Percentiles rank a stretch among this genome's conserved stretches.
phyloP scores from a whole-genome alignment of 176 grass and related monocot genomes.

The Canna indica region DNA sequence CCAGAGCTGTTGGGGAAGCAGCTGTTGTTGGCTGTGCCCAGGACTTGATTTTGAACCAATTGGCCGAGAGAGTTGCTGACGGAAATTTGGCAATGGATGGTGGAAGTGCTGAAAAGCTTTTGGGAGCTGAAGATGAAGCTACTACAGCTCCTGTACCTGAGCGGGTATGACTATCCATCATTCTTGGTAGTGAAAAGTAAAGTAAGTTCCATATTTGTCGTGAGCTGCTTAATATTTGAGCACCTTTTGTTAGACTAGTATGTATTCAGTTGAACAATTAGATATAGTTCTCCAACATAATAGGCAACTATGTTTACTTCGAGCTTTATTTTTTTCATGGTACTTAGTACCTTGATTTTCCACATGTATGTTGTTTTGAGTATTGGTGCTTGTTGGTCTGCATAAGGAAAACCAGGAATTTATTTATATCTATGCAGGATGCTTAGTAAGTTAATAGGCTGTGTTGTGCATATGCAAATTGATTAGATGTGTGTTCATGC shows the following conservation, averaged over 20 bases:
- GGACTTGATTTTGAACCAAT: slow-evolving; percentile 33
- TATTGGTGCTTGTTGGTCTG: too few relatives aligned
- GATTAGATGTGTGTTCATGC: too few relatives aligned
- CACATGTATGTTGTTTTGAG: too few relatives aligned
- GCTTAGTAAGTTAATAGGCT: too few relatives aligned
- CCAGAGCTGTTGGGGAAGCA: slow-evolving; percentile 26
- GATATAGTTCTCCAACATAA: too few relatives aligned
- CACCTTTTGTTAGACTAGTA: not conserved
- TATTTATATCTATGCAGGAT: too few relatives aligned
- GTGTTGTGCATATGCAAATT: too few relatives aligned
- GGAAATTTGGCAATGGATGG: slow-evolving; percentile 63
- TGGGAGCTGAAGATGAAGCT: slow-evolving; percentile 56
- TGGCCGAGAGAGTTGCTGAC: slow-evolving; percentile 19
- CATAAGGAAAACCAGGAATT: too few relatives aligned
- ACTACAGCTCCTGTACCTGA: slow-evolving; percentile 52
- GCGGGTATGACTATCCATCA: slow-evolving; percentile 34
- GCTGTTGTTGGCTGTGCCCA: slow-evolving; percentile 28
- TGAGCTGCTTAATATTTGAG: not conserved
- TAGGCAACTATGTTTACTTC: not conserved
- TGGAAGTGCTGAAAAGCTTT: slow-evolving; percentile 59
- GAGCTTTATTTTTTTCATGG: not conserved
- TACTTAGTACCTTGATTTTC: too few relatives aligned
- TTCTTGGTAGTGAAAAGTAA: slow-evolving; percentile 5
- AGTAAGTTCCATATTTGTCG: not conserved
- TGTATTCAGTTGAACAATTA: not conserved